Evolutionary conservation across 495 filamentous ascomycete species (phyloP).

Genomic region (Choiromyces venosus): DNA sequence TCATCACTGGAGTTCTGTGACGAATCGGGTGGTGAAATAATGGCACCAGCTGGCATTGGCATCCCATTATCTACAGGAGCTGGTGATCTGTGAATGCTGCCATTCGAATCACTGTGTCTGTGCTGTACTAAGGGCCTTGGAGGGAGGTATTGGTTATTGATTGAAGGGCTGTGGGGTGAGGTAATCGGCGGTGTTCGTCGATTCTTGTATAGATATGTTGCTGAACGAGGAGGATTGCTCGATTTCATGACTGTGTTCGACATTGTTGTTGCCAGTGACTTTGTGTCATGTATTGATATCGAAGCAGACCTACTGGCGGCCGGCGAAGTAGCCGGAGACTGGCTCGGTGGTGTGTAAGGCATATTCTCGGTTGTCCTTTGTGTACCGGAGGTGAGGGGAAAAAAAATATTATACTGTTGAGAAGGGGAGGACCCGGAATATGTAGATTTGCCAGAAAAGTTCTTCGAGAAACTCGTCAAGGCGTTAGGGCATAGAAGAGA

Average conservation of each 20-base stretch:
- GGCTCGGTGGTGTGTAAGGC: slow-evolving; percentile 89
- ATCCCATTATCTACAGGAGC: slow-evolving; percentile 63
- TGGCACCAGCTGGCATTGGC: slow-evolving; percentile 61
- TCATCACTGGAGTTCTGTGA: slow-evolving; percentile 73
- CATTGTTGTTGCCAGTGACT: slow-evolving; percentile 56
- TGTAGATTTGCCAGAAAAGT: slow-evolving; percentile 37
- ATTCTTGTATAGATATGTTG: slow-evolving; percentile 62
- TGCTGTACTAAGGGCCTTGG: slow-evolving; percentile 31
- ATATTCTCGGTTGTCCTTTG: slow-evolving; percentile 57
- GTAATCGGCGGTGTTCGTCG: slow-evolving; percentile 58
- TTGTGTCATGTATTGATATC: slow-evolving; percentile 46
- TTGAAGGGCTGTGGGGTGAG: slow-evolving; percentile 36
- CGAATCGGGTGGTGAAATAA: slow-evolving; percentile 86
- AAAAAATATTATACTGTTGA: slow-evolving; percentile 26
- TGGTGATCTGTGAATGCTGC: slow-evolving; percentile 69
- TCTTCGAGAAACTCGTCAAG: slow-evolving; percentile 41
- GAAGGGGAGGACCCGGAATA: slow-evolving; percentile 14
- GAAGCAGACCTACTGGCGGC: slow-evolving; percentile 46
- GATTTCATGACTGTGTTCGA: slow-evolving; percentile 49
- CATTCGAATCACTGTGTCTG: slow-evolving; percentile 43
- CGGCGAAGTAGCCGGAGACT: slow-evolving; percentile 69
- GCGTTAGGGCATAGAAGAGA: slow-evolving; percentile 32
- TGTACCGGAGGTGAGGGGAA: slow-evolving; percentile 15
- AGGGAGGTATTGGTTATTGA: slow-evolving; percentile 26
- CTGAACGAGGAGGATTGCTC: slow-evolving; percentile 44